phyloP scores from a whole-genome alignment of 2,329 filamentous ascomycete genomes.

The Magnaporthiopsis incrustans region DNA sequence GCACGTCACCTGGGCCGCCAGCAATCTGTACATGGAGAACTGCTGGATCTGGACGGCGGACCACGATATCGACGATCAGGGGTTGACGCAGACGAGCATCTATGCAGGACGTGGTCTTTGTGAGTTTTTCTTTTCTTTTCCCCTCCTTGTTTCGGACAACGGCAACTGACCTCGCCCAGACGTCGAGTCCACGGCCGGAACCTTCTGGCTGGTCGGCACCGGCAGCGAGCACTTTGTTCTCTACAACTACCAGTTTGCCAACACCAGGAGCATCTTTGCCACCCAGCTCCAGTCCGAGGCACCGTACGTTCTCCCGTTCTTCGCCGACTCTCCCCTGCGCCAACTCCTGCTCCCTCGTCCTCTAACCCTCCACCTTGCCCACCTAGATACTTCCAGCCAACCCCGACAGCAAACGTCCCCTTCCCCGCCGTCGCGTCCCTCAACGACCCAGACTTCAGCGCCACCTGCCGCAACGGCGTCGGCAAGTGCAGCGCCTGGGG shows the following conservation, averaged over 20 bases:
- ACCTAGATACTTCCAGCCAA: conserved; percentile 64
- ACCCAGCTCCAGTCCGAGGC: conserved; percentile 63
- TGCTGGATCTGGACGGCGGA: conserved; percentile 34
- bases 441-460: conserved; percentile 45
- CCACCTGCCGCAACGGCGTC: conserved; percentile 24
- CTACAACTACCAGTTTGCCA: conserved; percentile 59
- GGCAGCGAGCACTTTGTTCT: conserved; percentile 57
- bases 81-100: conserved; percentile 38
- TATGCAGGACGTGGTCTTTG: conserved; percentile 40
- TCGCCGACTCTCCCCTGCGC: too few relatives aligned
- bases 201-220: conserved; percentile 56
- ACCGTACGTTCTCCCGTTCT: conserved; percentile 29
- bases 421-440: conserved; percentile 36
- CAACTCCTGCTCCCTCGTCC: too few relatives aligned
- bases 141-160: background rate
- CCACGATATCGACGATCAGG: conserved; percentile 27
- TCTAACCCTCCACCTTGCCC: too few relatives aligned
- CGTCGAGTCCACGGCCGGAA: conserved; percentile 35
- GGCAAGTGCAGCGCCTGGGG: conserved; percentile 53
- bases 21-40: conserved; percentile 36
- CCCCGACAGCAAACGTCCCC: conserved; percentile 48
- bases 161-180: conserved; percentile 12
- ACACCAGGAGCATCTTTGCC: conserved; percentile 53
- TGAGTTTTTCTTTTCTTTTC: background rate
- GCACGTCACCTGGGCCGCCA: conserved; percentile 28